These are phyloP conservation scores for Thraustochytrium striatum DNA, from an alignment of 352 stramenopile species.

Conservation along the genomic window DNA sequence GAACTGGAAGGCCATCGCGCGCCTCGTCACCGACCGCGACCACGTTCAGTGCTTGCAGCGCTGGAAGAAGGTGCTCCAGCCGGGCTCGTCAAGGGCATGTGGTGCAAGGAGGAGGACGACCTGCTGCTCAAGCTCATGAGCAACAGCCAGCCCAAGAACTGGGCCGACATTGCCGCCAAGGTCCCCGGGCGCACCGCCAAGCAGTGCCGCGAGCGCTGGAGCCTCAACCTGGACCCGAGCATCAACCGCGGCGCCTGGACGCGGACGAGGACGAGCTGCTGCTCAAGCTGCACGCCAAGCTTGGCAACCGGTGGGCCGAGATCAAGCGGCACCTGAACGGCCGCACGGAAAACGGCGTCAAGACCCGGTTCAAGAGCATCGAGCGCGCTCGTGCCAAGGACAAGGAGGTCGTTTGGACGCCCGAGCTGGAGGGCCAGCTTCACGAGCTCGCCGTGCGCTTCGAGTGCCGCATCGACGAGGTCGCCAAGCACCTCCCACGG, in stretches of 20 bases:
- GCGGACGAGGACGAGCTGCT: conserved; percentile 71
- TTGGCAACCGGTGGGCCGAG: conserved; percentile 78
- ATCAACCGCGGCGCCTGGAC: conserved; percentile 82
- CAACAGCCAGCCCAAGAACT: conserved; percentile 59
- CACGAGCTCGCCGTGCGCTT: conserved; percentile 37
- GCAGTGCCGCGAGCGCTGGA: conserved; percentile 81
- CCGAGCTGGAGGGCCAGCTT: conserved; percentile 36
- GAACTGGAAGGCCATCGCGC: conserved; percentile 80
- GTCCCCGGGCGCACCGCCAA: conserved; percentile 76
- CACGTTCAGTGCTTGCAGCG: conserved; percentile 79
- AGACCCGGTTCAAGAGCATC: conserved; percentile 78
- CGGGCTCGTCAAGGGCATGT: conserved; percentile 77
- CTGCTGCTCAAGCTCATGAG: conserved; percentile 70
- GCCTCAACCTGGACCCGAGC: conserved; percentile 74
- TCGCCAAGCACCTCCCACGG: conserved; percentile 38
- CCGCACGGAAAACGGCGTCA: conserved; percentile 77
- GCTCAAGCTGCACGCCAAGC: conserved; percentile 60
- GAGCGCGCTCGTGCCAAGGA: conserved; percentile 60
- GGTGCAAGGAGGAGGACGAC: conserved; percentile 79
- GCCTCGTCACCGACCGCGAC: conserved; percentile 72
- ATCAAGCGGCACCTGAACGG: conserved; percentile 75
- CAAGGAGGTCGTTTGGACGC: conserved; percentile 30
- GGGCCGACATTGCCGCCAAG: conserved; percentile 72
- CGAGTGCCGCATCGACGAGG: conserved; percentile 42
- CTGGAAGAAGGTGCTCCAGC: conserved; percentile 81